Base-by-base conservation (phyloP, 495 filamentous ascomycete species). In the Penicillium tannophilum region DNA sequence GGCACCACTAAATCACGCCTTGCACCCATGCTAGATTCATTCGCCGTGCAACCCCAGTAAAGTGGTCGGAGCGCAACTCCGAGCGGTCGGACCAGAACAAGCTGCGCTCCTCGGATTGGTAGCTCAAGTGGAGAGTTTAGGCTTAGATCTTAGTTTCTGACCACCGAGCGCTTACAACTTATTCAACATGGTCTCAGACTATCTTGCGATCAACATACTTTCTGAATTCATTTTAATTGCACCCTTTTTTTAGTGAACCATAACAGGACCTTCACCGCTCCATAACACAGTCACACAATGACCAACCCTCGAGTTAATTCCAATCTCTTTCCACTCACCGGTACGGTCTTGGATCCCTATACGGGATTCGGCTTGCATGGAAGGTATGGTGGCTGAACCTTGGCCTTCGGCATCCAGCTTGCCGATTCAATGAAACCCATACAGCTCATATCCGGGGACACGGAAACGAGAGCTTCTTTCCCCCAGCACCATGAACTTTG, bases 321-420 rank as follows among this genome's bases (percentile, higher is more conserved):
- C 33, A 44, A 49, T 54, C 44, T 44, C 19, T 23, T 59, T 65
- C 20, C 49, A 61, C 58, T 66, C 55, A 56, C 55, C 60, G 62
- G 58, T 23, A 39, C 44, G n/a, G 26, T 31, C 47, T 54, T 44
- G 11, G 49, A 30, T 46, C 20, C 23, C 48, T 31, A 49, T 56
- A 53, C 51, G 47, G 52, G 12, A 54, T 47, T 43, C 46, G 30
- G 51, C 53, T 30, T 50, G 53, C 63, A 54, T 53, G 49, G 60
- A 60, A 54, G 54, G 56, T 61, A 48, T 45, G 39, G 62, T 67
- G 64, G 64, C 67, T 67, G 64, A 69, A 69, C 62, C 55, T 62
- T 55, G 56, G 42, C 26, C 52, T 60, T 41, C 60, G 59, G 49
- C 45, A 31, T 17, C 36, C 35, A 31, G n/a, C 45, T 19, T 44